These are phyloP conservation scores for Carpinus fangiana DNA, from an alignment of 306 rosid genomes.

Conservation along the genomic window DNA sequence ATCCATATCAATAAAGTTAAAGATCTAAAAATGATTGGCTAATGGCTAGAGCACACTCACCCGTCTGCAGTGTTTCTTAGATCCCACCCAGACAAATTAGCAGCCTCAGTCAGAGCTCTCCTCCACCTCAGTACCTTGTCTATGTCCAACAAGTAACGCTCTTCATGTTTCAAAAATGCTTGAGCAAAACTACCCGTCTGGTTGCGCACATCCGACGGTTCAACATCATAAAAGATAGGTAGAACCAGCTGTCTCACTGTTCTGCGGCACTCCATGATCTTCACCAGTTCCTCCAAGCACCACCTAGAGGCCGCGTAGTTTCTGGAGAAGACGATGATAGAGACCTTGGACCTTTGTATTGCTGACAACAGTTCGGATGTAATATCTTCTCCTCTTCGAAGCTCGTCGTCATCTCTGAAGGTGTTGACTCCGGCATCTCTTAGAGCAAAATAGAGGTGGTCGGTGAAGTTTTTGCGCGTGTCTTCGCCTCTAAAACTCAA, in stretches of 20 bases:
- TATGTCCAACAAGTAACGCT: no score
- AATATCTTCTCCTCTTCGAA: slow-evolving; percentile 10
- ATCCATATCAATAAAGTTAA: no score
- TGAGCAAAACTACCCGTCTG: slow-evolving; percentile 1
- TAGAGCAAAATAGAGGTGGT: no score
- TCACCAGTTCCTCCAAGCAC: slow-evolving; percentile 24
- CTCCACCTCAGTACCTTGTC: slow-evolving; percentile 1
- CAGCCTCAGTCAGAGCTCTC: slow-evolving; percentile 18
- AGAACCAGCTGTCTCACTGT: not conserved
- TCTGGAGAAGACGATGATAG: slow-evolving; percentile 1
- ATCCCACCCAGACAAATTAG: slow-evolving; percentile 21
- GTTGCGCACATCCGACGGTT: slow-evolving; percentile 16
- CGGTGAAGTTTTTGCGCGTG: no score
- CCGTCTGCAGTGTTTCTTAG: slow-evolving; percentile 10
- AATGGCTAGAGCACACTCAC: not conserved
- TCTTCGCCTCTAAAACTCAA: no score
- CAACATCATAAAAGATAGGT: slow-evolving; percentile 11
- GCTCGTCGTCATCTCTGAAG: not conserved
- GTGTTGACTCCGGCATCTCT: no score
- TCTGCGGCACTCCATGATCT: not conserved
- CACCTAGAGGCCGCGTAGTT: slow-evolving; percentile 6
- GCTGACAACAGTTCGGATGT: not conserved
- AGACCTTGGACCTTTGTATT: not conserved
- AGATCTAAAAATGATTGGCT: not conserved
- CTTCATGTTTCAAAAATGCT: not conserved